phyloP scores from a whole-genome alignment of 108 stramenopile genomes.

The Cyclostephanos invisitatus region DNA sequence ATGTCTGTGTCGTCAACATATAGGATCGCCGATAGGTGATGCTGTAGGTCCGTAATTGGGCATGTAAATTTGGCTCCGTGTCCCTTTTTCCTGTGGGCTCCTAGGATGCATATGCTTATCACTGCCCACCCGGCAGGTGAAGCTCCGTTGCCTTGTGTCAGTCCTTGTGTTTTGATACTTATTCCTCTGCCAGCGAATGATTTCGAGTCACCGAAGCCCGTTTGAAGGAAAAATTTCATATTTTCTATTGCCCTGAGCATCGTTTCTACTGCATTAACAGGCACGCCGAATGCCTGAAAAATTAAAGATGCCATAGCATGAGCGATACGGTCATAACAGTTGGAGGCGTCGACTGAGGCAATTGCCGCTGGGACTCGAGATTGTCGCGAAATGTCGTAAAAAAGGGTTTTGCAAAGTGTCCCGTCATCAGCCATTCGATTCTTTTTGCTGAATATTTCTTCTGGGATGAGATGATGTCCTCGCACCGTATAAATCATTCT shows the following conservation, averaged over 20 bases:
- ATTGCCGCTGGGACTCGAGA: background rate
- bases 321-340: slow-evolving; percentile 14
- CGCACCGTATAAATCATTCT: no score
- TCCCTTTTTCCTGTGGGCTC: slow-evolving; percentile 8
- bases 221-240: slow-evolving; percentile 22
- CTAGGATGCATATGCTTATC: slow-evolving; percentile 28
- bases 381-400: background rate
- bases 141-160: slow-evolving; percentile 43
- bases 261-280: background rate
- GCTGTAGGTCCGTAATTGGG: background rate
- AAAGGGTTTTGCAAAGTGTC: background rate
- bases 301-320: background rate
- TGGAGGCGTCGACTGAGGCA: slow-evolving; percentile 10
- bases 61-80: slow-evolving; percentile 10
- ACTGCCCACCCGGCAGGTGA: slow-evolving; percentile 43
- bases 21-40: slow-evolving; percentile 12
- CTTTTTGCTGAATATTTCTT: slow-evolving; percentile 22
- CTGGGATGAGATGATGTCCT: slow-evolving; percentile 22
- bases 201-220: slow-evolving; percentile 22
- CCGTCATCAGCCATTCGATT: slow-evolving; percentile 10
- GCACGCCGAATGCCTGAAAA: slow-evolving; percentile 7
- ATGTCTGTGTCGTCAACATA: slow-evolving; percentile 47
- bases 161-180: slow-evolving; percentile 10
- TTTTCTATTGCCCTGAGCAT: slow-evolving; percentile 18
- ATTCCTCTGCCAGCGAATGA: background rate